Evolutionary conservation across 352 stramenopile genomes (phyloP), one percentile per base, ranked within the genome.

Genomic region (Phytophthora europaea): DNA sequence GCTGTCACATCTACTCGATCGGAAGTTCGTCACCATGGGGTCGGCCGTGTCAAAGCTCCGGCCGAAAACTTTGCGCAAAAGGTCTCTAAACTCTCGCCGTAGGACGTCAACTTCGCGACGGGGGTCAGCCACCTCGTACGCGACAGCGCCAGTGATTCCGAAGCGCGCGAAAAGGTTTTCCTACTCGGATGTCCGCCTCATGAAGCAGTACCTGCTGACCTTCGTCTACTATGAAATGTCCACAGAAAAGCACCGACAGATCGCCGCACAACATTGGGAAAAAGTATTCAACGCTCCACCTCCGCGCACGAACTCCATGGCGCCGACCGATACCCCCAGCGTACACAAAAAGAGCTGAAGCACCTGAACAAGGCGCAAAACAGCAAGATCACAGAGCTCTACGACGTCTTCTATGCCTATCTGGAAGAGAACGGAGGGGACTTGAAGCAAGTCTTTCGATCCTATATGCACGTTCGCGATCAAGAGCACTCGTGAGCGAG

Each of bases 401-500:
- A 86, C 62, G 82, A 89, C 59, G 70, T 78, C 16, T 90, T 90
- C 65, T 85, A 81, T 52, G 69, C 70, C 9, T 87, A 81, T n/a
- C 67, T 90, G 2, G 80, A 86, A 20, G 65, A 84, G 20, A 31
- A 84, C 47, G 77, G 78, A 2, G 78, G 80, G 3, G 81, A 90
- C 55, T 62, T 90, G 1, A 78, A 84, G 48, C 75, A 83, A 10
- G 66, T 90, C 13, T 90, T 87, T 58, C 73, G 80, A 0, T 87
- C 79, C 12, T 90, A 80, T 4, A 84, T 86, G 68, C 79, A 88
- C 31, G 58, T 87, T 9, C 73, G 79, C 13, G n/a, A n/a, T n/a
- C n/a, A n/a, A n/a, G n/a, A n/a, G n/a, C n/a, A n/a, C n/a, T n/a
- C n/a, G n/a, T n/a, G 23, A 20, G 23, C 51, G 51, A 36, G 51